These are phyloP conservation scores for Lathyrus sativus DNA, from an alignment of 306 rosid genomes.

Conservation along the genomic window DNA sequence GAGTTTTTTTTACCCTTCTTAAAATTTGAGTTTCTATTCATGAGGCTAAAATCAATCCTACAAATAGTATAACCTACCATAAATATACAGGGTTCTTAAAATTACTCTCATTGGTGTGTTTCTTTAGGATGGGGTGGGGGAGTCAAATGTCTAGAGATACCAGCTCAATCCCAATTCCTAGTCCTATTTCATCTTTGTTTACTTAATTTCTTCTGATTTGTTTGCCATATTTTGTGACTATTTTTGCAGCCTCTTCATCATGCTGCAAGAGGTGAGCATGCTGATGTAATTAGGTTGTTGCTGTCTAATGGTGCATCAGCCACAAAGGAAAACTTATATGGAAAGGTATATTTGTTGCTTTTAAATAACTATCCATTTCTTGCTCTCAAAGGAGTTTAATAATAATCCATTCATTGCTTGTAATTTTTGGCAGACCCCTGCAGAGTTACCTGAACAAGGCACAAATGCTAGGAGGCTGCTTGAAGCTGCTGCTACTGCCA, in stretches of 20 bases:
- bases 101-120: not conserved
- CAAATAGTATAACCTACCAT: not conserved
- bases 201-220: constrained; percentile 14
- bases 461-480: constrained; percentile 72
- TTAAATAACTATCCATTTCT: constrained; percentile 8
- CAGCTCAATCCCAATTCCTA: not conserved
- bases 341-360: constrained; percentile 54
- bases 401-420: not conserved
- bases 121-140: not conserved
- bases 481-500: constrained; percentile 51
- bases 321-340: constrained; percentile 61
- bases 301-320: constrained; percentile 70
- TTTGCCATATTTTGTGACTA: constrained; percentile 27
- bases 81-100: not conserved
- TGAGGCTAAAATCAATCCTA: not conserved
- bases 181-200: not conserved
- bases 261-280: constrained; percentile 93
- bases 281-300: constrained; percentile 58
- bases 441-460: constrained; percentile 64
- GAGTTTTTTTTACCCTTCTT: constrained; percentile 42
- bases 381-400: constrained; percentile 20
- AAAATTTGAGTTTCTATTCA: constrained; percentile 17
- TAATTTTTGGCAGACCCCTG: constrained; percentile 57
- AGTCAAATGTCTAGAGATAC: not conserved
- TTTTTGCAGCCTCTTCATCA: constrained; percentile 89